A percentile compares a stretch with the other conserved stretches of the same genome.
phyloP scores from a whole-genome alignment of 2,329 filamentous ascomycete genomes.

The Delphinella strobiligena region DNA sequence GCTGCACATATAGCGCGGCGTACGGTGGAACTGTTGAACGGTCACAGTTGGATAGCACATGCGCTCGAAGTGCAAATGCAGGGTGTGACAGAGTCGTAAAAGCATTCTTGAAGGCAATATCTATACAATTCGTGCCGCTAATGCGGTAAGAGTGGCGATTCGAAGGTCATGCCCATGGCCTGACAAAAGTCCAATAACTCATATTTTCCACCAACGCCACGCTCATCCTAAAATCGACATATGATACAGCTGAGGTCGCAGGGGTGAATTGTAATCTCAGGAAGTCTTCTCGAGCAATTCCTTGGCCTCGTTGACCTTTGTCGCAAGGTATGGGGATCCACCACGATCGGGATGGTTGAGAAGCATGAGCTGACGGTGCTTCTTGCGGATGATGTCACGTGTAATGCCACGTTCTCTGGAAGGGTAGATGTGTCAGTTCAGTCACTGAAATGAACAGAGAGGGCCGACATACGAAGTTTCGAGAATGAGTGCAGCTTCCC shows the following conservation, averaged over 20 bases:
- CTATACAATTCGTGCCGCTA: no score
- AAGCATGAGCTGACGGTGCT: slow-evolving; percentile 90
- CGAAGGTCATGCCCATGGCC: not conserved
- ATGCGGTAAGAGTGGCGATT: not conserved
- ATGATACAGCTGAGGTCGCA: not conserved
- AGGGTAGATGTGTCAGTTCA: not conserved
- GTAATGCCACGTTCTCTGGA: slow-evolving; percentile 71
- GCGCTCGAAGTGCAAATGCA: no score
- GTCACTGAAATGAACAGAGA: not conserved
- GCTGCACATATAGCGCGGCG: not conserved
- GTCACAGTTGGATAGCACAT: no score
- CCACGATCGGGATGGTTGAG: slow-evolving; percentile 96
- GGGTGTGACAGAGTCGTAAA: no score
- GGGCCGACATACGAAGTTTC: slow-evolving; percentile 61
- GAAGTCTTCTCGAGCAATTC: slow-evolving; percentile 72
- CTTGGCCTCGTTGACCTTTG: slow-evolving; percentile 97
- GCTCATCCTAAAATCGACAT: slow-evolving; percentile 6
- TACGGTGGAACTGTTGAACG: no score
- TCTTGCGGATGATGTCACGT: slow-evolving; percentile 90
- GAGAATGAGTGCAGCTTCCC: slow-evolving; percentile 82
- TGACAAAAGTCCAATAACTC: not conserved
- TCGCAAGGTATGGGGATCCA: slow-evolving; percentile 89
- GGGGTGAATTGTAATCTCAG: slow-evolving; percentile 2
- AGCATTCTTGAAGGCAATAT: no score
- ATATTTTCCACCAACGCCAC: slow-evolving; percentile 10